Percentiles rank a stretch among this genome's conserved stretches.
phyloP scores from a whole-genome alignment of 2,329 filamentous ascomycete species.

The Bipolaris sorokiniana region DNA sequence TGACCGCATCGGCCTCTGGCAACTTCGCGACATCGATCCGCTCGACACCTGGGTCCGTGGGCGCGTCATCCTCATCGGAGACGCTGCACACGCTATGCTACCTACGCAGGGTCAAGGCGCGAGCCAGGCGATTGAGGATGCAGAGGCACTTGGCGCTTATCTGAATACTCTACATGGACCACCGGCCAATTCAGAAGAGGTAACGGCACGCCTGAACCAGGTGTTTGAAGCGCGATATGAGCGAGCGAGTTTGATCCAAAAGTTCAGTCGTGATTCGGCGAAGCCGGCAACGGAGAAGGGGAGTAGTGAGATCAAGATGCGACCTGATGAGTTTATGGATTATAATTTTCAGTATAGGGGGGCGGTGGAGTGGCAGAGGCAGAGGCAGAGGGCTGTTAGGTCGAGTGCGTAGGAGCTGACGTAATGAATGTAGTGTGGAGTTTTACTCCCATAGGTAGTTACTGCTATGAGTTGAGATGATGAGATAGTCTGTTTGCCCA shows the following conservation, averaged over 20 bases:
- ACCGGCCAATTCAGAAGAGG: slow-evolving; percentile 20
- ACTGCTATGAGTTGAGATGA: background rate
- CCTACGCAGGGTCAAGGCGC: slow-evolving; percentile 62
- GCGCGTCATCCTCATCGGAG: slow-evolving; percentile 61
- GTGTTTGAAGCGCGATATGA: slow-evolving; percentile 36
- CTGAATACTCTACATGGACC: slow-evolving; percentile 17
- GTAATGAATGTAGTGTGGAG: background rate
- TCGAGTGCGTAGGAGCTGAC: background rate
- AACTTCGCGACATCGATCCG: slow-evolving; percentile 54
- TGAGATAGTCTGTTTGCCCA: background rate
- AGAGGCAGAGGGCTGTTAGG: background rate
- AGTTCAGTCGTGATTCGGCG: slow-evolving; percentile 53
- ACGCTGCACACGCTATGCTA: slow-evolving; percentile 59
- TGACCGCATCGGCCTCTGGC: slow-evolving; percentile 52
- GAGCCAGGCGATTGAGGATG: slow-evolving; percentile 60
- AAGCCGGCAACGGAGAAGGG: slow-evolving; percentile 47
- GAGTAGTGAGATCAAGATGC: slow-evolving; percentile 44
- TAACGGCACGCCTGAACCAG: slow-evolving; percentile 18
- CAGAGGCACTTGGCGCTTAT: slow-evolving; percentile 51
- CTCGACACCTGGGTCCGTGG: slow-evolving; percentile 54
- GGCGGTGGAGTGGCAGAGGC: slow-evolving; percentile 44
- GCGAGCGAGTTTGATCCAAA: slow-evolving; percentile 51
- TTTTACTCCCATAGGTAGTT: background rate
- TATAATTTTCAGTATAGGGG: slow-evolving; percentile 51
- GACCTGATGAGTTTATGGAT: slow-evolving; percentile 52